Base-by-base conservation (phyloP, 2,329 filamentous ascomycete species). In the Trichoderma citrinoviride region DNA sequence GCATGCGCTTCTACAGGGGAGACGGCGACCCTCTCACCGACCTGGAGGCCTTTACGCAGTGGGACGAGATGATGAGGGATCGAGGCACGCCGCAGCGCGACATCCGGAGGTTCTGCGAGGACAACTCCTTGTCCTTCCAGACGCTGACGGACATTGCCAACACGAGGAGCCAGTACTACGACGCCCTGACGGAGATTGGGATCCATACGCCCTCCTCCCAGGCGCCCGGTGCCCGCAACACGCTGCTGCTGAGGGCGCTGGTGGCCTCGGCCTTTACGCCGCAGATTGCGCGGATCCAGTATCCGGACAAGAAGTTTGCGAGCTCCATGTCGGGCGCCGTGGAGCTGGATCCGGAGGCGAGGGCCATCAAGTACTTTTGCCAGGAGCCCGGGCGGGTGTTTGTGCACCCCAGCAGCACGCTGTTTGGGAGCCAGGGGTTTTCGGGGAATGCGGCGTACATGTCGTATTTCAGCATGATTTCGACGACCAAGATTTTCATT, bases 231-330 rank as follows among this genome's bases (percentile, higher is more conserved):
- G 65, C 76, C 76, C 65, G 70, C 72, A 23, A 66, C 68, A 6
- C 75, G 19, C 76, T 82, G 15, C 82, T 93, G 27, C 79, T 92
- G 21, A 86, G 90, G 23, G 90, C 89, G 1, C 79, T 93, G 25
- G 85, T 91, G 27, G 90, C 90, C 4, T 89, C 88, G 3, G 87
- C 90, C 3, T 92, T 92, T 75, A 85, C 87, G 33, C 95, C 95
- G 0, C 94, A 98, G 77, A 87, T 97, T 68, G 93, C 93, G 15
- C 87, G 93, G 61, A 97, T 99, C 73, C 90, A 93, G 69, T 92
- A 97, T 70, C 95, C 95, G 0, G 92, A 97, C 78, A 96, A 96
- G 81, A 98, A 97, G 77, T 99, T 96, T 76, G 91, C 91, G 14
- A 87, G 89, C 41, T 92, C 91, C 2, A 86, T 96, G 68, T 91